Percentiles rank a stretch among this genome's conserved stretches.
Evolutionary conservation across 164 flowering plant species (phyloP).

Genomic region (Cinnamomum micranthum): DNA sequence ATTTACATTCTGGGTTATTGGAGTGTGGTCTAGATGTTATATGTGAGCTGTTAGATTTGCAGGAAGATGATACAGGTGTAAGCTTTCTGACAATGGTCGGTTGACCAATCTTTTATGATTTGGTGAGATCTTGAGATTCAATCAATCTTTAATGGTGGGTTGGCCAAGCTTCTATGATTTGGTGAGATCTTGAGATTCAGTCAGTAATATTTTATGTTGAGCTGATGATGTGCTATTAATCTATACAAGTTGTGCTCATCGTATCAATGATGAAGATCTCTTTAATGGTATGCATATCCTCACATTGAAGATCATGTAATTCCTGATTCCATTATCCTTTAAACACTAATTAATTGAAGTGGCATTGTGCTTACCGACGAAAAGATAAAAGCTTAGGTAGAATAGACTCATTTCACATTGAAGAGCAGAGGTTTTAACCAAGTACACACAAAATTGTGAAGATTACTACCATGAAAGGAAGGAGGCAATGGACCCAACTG

Average conservation of each 20-base stretch:
- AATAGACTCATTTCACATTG: not conserved
- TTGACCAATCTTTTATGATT: not conserved
- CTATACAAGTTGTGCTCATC: no score
- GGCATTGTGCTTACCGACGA: not conserved
- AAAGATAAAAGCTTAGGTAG: not conserved
- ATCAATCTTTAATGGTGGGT: not conserved
- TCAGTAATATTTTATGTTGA: no score
- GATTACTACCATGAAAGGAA: conserved; percentile 26
- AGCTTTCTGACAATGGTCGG: no score
- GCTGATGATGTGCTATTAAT: no score
- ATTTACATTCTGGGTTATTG: no score
- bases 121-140: not conserved
- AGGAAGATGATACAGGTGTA: no score
- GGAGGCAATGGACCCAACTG: conserved; percentile 25
- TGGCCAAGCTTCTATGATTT: not conserved
- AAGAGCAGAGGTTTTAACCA: not conserved
- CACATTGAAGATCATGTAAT: no score
- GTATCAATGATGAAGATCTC: no score
- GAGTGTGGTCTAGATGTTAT: no score
- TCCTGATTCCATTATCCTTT: not conserved
- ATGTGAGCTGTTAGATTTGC: no score
- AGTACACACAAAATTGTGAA: not conserved
- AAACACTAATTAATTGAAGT: not conserved
- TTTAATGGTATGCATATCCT: no score
- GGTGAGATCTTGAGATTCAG: no score